Evolutionary conservation across 106 monocot genomes (phyloP).

Genomic region (Narthecium ossifragum): DNA sequence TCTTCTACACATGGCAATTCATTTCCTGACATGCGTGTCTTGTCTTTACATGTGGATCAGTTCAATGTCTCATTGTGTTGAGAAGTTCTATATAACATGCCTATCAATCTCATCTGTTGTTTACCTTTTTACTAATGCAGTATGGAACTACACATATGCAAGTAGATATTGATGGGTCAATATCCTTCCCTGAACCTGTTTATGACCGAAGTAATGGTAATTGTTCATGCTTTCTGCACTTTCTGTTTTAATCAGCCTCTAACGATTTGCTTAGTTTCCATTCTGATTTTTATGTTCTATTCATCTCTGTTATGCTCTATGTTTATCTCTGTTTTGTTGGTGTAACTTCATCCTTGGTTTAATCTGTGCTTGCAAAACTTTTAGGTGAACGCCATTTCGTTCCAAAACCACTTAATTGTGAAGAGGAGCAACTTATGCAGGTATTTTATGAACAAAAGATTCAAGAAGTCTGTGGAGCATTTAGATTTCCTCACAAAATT

Average conservation of each 20-base stretch:
- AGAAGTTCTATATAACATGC: too few species aligned
- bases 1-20: too few species aligned
- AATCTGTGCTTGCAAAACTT: neutral
- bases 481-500: slow-evolving; percentile 92
- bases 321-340: neutral
- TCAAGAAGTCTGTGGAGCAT: slow-evolving; percentile 97
- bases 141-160: slow-evolving; percentile 71
- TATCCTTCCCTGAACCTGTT: slow-evolving; percentile 55
- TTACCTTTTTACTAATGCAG: slow-evolving; percentile 21
- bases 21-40: too few species aligned
- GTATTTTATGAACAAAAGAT: slow-evolving; percentile 97
- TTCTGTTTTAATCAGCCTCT: too few species aligned
- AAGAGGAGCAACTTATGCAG: slow-evolving; percentile 78
- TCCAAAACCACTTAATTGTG: slow-evolving; percentile 69
- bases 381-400: slow-evolving; percentile 43
- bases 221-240: neutral
- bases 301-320: neutral
- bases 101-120: neutral
- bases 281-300: neutral
- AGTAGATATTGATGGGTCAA: slow-evolving; percentile 79
- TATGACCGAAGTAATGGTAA: slow-evolving; percentile 49
- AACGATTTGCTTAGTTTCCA: neutral
- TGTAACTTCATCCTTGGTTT: neutral
- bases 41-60: too few species aligned
- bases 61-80: too few species aligned